Evolutionary conservation across 2,329 filamentous ascomycete species (phyloP), one percentile per base, ranked within the genome.

Genomic region (Microdochium trichocladiopsis): DNA sequence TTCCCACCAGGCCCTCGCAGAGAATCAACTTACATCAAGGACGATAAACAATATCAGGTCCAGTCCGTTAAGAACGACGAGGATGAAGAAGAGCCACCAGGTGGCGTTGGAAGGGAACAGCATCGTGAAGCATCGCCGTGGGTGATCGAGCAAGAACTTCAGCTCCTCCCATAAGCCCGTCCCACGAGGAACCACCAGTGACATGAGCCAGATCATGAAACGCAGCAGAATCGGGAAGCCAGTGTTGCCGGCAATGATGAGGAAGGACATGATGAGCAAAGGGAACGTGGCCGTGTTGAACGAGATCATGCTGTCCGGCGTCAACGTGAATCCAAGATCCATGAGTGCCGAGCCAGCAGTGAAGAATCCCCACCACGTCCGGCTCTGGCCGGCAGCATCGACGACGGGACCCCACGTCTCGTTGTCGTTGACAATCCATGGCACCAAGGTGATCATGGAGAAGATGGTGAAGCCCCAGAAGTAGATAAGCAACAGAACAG

Each of bases 181-280:
- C 6, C 69, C 79, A 24, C 70, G 71, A 3, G 88, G 84, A 1
- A 85, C 79, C 48, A 88, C 58, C 52, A 86, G 82, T 12, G 89
- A 90, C 31, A 80, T 64, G 1, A 86, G 61, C 93, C 94, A 99
- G 55, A 99, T 97, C 56, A 94, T 82, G 62, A 96, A 88, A 8
- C 94, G 87, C 23, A 97, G 80, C 87, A 96, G 92, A 63, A 94
- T 89, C 0, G 93, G 94, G 60, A 97, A 97, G 0, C 88, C 94
- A 0, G 93, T 97, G 63, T 97, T 97, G 52, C 93, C 93, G 55
- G 96, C 90, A 55, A 97, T 84, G 64, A 97, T 94, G 43, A 97
- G 79, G 60, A 95, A 95, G 6, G 84, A 83, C 70, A 91, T 83
- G 45, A 94, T 65, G 22, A 96, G 74, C 47, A 97, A 74, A 1